Percentiles rank a stretch among this genome's conserved stretches.
Conservation (phyloP, 148 eudicot genomes). For the Arbutus unedo region DNA sequence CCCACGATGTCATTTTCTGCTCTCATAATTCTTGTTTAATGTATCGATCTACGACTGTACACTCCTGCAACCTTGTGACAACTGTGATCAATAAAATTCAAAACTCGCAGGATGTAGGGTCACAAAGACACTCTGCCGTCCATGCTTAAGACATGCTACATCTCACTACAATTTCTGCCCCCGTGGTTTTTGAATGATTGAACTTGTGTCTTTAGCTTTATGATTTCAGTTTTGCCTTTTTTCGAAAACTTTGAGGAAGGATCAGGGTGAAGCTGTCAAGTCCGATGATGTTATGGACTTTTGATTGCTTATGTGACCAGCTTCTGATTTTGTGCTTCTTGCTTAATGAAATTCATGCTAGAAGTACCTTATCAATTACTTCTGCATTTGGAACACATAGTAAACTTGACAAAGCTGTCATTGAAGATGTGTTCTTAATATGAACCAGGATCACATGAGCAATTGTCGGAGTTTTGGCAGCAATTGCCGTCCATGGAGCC, state of each 20-base stretch:
- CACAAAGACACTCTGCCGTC: background rate
- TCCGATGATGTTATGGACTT: background rate
- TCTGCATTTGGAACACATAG: background rate
- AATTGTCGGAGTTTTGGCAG: slow-evolving; percentile 48
- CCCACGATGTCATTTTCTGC: background rate
- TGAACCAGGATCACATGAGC: slow-evolving; percentile 47
- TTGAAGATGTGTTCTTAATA: background rate
- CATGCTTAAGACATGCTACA: background rate
- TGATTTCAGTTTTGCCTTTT: background rate
- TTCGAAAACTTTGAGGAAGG: background rate
- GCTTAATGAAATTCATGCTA: background rate
- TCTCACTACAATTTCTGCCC: background rate
- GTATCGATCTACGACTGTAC: background rate
- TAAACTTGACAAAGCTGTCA: background rate
- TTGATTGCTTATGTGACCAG: background rate
- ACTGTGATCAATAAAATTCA: slow-evolving; percentile 16
- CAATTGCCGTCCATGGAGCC: slow-evolving; percentile 49
- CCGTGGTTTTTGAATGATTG: background rate
- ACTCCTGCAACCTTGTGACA: background rate
- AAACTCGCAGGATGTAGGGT: slow-evolving; percentile 17
- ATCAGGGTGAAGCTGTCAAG: background rate
- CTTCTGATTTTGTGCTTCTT: background rate
- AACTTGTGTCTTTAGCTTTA: background rate
- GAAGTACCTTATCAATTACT: background rate
- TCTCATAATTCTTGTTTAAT: background rate